Evolutionary conservation across 352 stramenopile genomes (phyloP), one percentile per base, ranked within the genome.

Genomic region (Phytopythium aichiense): DNA sequence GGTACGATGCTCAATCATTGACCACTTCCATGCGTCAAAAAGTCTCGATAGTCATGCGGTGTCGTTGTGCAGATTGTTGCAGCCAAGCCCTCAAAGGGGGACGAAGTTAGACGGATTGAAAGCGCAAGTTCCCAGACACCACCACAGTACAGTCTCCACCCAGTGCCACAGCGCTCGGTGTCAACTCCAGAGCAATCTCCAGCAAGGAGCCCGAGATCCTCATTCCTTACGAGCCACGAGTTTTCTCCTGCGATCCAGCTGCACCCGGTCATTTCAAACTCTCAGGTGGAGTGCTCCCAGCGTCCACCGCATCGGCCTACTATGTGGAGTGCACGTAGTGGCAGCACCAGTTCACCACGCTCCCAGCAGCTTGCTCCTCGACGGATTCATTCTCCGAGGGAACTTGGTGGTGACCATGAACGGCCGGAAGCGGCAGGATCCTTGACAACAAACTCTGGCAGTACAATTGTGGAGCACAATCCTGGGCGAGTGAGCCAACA

Each of bases 211-310:
- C 23, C 18, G 2, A 81, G 70, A 48, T 63, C n/a, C 7, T 80
- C 71, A 45, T 82, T 81, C 60, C 61, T 84, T 18, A 77, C 71
- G n/a, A 70, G 71, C 5, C 53, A 51, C 1, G 73, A 69, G 3
- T 82, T 81, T 53, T 66, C 73, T 6, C 60, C 71, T 28, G 66
- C 67, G 5, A 79, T 82, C 45, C 59, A 80, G 31, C 57, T 82
- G 18, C 69, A 82, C 38, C 69, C 71, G 18, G 76, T 75, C 38
- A 57, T 71, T 58, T 66, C 78, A 7, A 65, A 52, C 11, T 58
- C 45, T 0, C 68, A 30, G 2, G 3, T 4, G 5, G 23, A 33
- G 23, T 11, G 7, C 30, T 22, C 22, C 3, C 22, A 35, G 22
- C 18, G n/a, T 28, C 61, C 63, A 53, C 64, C 67, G 13, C 61